Evolutionary conservation across 1,139 yeast genomes (phyloP).

Genomic region (Suhomyces kunorum): DNA sequence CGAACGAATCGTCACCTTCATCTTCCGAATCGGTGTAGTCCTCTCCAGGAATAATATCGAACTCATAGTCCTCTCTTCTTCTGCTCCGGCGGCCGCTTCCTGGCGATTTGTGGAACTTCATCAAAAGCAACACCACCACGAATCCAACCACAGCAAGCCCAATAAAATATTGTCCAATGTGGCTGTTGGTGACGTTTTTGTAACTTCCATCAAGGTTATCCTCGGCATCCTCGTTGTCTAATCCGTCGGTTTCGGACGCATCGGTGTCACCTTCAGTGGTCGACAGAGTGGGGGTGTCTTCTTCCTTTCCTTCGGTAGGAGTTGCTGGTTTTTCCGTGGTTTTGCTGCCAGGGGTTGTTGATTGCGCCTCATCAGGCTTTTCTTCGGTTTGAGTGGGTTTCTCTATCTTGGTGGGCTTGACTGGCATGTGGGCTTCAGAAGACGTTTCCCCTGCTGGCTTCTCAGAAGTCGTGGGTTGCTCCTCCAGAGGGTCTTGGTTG

Average conservation of each 20-base stretch:
- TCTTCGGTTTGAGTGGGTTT: constrained; percentile 8
- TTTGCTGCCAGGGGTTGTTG: too few species aligned
- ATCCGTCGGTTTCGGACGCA: background rate
- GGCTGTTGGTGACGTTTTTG: constrained; percentile 29
- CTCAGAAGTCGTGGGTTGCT: too few species aligned
- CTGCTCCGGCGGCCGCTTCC: constrained; percentile 51
- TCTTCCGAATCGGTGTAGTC: constrained; percentile 44
- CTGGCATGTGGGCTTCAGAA: too few species aligned
- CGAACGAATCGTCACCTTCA: constrained; percentile 21
- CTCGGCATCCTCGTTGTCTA: background rate
- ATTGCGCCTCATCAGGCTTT: constrained; percentile 1
- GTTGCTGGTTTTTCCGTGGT: constrained; percentile 3
- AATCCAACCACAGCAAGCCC: constrained; percentile 63
- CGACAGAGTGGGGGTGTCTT: background rate
- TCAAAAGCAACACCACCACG: constrained; percentile 51
- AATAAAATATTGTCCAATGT: constrained; percentile 60
- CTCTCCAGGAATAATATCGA: constrained; percentile 74
- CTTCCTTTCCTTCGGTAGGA: constrained; percentile 6
- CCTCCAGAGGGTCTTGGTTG: too few species aligned
- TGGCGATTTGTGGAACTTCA: constrained; percentile 54
- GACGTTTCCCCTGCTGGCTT: background rate
- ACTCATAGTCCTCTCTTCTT: constrained; percentile 74
- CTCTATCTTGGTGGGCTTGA: constrained; percentile 1
- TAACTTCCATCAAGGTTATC: constrained; percentile 23
- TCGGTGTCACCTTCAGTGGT: background rate